phyloP scores from a whole-genome alignment of 2,329 filamentous ascomycete species.

The Coniochaeta prunicola region DNA sequence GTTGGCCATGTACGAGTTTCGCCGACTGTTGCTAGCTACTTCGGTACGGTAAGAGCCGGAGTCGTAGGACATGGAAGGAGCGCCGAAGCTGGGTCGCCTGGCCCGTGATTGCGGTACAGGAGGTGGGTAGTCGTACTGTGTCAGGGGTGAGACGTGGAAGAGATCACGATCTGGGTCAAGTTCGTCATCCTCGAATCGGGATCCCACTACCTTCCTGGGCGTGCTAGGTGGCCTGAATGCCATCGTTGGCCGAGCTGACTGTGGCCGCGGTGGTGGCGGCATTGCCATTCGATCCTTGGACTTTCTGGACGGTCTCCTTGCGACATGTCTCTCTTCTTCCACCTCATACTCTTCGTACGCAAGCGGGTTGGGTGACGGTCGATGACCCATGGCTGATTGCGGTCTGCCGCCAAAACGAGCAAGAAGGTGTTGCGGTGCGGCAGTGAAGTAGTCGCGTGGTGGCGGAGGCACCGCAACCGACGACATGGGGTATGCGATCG shows the following conservation, averaged over 20 bases:
- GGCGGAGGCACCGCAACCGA: conserved; percentile 10
- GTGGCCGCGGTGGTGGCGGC: conserved; percentile 37
- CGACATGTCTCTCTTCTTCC: conserved; percentile 18
- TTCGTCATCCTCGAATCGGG: conserved; percentile 28
- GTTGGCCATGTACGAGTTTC: conserved; percentile 32
- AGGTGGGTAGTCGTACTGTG: conserved; percentile 22
- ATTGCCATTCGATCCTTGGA: conserved; percentile 36
- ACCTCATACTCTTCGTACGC: conserved; percentile 32
- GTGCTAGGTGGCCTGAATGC: conserved; percentile 19
- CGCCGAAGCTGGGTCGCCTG: conserved; percentile 26
- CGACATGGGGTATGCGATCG: conserved; percentile 10
- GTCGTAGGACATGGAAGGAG: conserved; percentile 28
- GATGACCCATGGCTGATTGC: conserved; percentile 30
- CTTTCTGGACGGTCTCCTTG: conserved; percentile 34
- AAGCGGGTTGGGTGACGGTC: conserved; percentile 22
- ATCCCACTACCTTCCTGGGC: conserved; percentile 13
- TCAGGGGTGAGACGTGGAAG: conserved; percentile 29
- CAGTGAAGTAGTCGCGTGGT: conserved; percentile 14
- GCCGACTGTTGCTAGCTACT: conserved; percentile 26
- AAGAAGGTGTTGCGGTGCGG: conserved; percentile 11
- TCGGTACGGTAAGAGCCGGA: conserved; percentile 31
- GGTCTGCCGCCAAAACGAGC: conserved; percentile 21
- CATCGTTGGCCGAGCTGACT: conserved; percentile 18
- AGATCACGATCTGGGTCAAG: conserved; percentile 25
- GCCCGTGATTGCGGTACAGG: conserved; percentile 6